Evolutionary conservation across 164 flowering plant species (phyloP).

Genomic region (Macadamia tetraphylla): DNA sequence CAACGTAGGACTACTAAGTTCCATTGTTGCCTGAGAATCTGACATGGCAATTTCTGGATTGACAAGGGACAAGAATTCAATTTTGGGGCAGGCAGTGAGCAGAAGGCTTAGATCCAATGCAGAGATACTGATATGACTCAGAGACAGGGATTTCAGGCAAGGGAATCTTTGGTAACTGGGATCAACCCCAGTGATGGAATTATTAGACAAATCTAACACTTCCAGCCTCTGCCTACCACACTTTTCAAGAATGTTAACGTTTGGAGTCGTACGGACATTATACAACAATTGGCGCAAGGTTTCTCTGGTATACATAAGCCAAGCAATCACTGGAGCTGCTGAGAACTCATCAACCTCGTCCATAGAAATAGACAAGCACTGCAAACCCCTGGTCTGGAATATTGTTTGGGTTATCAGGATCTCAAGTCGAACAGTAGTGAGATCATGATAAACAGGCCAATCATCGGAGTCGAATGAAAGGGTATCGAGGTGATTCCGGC

Average conservation of each 20-base stretch:
- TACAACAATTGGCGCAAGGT: slow-evolving; percentile 53
- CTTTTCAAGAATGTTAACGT: slow-evolving; percentile 72
- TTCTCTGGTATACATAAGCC: slow-evolving; percentile 93
- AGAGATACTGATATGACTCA: slow-evolving; percentile 70
- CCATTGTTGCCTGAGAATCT: slow-evolving; percentile 69
- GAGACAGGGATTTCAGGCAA: slow-evolving; percentile 58
- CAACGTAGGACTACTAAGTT: slow-evolving; percentile 57
- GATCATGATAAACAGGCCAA: slow-evolving; percentile 69
- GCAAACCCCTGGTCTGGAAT: slow-evolving; percentile 72
- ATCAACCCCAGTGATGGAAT: slow-evolving; percentile 72
- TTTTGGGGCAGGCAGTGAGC: slow-evolving; percentile 70
- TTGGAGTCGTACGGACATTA: slow-evolving; percentile 70
- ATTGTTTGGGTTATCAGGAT: slow-evolving; percentile 78
- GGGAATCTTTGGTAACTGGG: slow-evolving; percentile 83
- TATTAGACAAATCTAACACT: slow-evolving; percentile 52
- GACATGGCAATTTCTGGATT: slow-evolving; percentile 83
- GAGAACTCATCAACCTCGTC: slow-evolving; percentile 84
- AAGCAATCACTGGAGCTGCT: slow-evolving; percentile 84
- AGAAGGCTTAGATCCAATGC: slow-evolving; percentile 78
- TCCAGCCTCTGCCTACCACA: slow-evolving; percentile 81
- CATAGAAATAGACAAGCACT: slow-evolving; percentile 55
- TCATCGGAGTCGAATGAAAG: slow-evolving; percentile 70
- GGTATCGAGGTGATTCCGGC: slow-evolving; percentile 60
- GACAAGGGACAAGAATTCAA: slow-evolving; percentile 56
- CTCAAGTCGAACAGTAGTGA: slow-evolving; percentile 52